A percentile compares a stretch with the other conserved stretches of the same genome.
Evolutionary conservation across 306 rosid species (phyloP).

Genomic region (Psophocarpus tetragonolobus): DNA sequence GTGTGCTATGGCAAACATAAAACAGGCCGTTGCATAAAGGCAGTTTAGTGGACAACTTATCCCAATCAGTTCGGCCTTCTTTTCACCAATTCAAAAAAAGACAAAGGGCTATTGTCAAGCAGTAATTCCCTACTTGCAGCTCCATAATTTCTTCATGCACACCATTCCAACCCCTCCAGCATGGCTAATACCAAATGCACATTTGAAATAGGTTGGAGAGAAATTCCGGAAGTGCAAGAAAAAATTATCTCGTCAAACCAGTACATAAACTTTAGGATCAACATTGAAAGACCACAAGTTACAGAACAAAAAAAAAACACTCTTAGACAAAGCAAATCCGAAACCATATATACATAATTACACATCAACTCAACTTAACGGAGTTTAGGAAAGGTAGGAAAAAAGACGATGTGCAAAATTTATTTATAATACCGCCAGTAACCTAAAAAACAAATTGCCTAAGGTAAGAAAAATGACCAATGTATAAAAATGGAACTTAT

Average conservation of each 20-base stretch:
- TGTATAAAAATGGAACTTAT: conserved; percentile 7
- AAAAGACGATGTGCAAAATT: neutral
- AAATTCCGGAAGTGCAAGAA: too few relatives aligned
- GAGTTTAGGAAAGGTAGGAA: neutral
- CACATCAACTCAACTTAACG: neutral
- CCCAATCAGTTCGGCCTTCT: neutral
- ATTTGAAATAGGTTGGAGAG: too few relatives aligned
- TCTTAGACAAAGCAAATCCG: neutral
- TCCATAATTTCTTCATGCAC: too few relatives aligned
- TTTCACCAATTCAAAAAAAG: neutral
- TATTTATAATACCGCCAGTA: neutral
- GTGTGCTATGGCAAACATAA: neutral
- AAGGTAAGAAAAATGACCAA: conserved; percentile 27
- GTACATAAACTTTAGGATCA: neutral
- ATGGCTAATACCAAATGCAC: too few relatives aligned
- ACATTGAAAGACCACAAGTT: neutral
- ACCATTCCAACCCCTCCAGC: too few relatives aligned
- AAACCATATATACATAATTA: neutral
- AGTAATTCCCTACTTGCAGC: too few relatives aligned
- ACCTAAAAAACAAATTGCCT: conserved; percentile 19
- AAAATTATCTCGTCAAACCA: too few relatives aligned
- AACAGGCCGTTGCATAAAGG: neutral
- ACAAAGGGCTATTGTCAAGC: neutral
- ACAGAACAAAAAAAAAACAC: neutral
- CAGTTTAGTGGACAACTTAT: neutral